Evolutionary conservation across 78 protist species (phyloP).

Genomic region (Dictyostelium brefeldianum): DNA sequence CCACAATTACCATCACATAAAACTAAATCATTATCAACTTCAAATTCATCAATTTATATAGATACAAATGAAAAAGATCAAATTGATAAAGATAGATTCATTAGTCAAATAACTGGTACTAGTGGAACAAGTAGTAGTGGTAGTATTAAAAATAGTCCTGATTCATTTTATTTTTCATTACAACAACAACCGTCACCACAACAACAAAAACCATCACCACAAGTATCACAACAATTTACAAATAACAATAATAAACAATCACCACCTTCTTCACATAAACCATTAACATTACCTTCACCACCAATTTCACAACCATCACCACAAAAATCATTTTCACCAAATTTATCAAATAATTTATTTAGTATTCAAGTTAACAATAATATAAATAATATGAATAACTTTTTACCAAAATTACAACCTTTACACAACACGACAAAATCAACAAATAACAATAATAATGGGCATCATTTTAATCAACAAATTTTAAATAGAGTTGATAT

Average conservation of each 20-base stretch:
- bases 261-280: background rate
- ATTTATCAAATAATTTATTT: background rate
- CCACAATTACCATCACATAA: background rate
- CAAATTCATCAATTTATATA: background rate
- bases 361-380: background rate
- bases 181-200: background rate
- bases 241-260: background rate
- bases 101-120: background rate
- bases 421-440: background rate
- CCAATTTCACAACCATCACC: background rate
- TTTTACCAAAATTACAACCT: background rate
- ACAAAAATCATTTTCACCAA: slow-evolving; percentile 5
- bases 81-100: background rate
- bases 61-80: slow-evolving; percentile 7
- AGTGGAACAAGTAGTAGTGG: background rate
- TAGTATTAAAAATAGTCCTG: background rate
- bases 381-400: background rate
- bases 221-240: background rate
- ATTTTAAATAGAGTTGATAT: slow-evolving; percentile 4
- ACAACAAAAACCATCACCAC: slow-evolving; percentile 23
- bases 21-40: background rate
- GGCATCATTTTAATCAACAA: slow-evolving; percentile 4
- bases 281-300: background rate
- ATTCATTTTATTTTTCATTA: background rate
- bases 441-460: background rate